Evolutionary conservation across 2,329 filamentous ascomycete genomes (phyloP), one percentile per base, ranked within the genome.

Genomic region (Bipolaris zeicola): DNA sequence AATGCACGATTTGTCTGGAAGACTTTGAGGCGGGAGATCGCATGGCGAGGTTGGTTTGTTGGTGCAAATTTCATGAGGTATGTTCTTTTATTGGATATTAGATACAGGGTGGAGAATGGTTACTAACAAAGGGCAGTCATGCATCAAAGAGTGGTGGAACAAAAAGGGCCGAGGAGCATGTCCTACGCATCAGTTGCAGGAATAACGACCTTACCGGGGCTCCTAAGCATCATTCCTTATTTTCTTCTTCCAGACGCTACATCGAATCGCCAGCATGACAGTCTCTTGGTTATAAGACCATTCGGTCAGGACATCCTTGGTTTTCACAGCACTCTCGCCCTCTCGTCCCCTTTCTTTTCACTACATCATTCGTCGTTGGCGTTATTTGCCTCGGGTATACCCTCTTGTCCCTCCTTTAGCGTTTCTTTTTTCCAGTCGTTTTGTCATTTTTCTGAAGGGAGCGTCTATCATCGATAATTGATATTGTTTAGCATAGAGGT

Each of bases 1-100:
- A 88, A 66, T 88, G 86, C 61, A 81, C 85, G 7, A 88, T 88
- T 49, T 88, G 86, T 68, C 83, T 88, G 67, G 85, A 87, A 60
- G 86, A 88, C 52, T 88, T 87, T 67, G 81, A 85, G 63, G 79
- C 81, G 10, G 85, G 85, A 0, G 82, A 85, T 65, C 77, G 81
- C 63, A 78, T 88, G 76, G 84, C 83, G 8, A 77, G 86, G 57
- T 73, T 88, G 66, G 84, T 87, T 64, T 88, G 86, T 67, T 76
- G 86, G 60, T 88, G 86, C 76, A 86, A 86, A 63, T 88, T 88
- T 61, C 86, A 88, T 69, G 80, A 83, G 71, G 72, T 79, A 67
- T 59, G 63, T 66, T 10, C 46, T 41, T 10, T 18, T 16, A 14
- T 28, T 57, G 13, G 43, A 14, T 6, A 34, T 14, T 8, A 2